These are phyloP conservation scores for Vigna angularis DNA, from an alignment of 306 rosid species.

Conservation along the genomic window DNA sequence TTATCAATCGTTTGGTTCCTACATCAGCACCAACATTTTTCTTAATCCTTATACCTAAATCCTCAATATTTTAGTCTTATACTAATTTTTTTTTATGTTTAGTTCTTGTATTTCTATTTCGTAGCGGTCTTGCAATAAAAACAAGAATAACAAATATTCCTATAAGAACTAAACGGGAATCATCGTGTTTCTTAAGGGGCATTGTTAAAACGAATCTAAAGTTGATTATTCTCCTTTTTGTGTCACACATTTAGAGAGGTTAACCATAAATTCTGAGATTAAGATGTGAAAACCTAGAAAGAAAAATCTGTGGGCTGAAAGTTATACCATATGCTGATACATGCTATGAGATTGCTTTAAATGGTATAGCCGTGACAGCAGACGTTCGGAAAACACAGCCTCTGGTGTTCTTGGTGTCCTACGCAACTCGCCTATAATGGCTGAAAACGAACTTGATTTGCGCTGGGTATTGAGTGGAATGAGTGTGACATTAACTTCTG, in stretches of 20 bases:
- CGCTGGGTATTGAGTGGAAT: slow-evolving; percentile 76
- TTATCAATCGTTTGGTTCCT: no score
- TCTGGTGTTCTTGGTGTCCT: slow-evolving; percentile 61
- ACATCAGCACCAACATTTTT: no score
- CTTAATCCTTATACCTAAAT: no score
- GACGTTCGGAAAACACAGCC: slow-evolving; percentile 54
- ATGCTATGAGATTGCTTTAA: slow-evolving; percentile 55
- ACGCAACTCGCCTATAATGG: slow-evolving; percentile 38
- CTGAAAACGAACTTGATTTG: slow-evolving; percentile 57
- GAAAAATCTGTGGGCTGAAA: slow-evolving; percentile 6
- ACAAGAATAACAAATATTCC: no score
- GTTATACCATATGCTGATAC: slow-evolving; percentile 80
- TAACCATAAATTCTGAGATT: not conserved
- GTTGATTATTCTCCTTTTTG: not conserved
- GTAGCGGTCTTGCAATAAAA: no score
- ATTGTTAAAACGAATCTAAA: not conserved
- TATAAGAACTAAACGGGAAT: no score
- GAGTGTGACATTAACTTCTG: slow-evolving; percentile 65
- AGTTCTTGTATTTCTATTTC: no score
- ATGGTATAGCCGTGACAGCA: slow-evolving; percentile 60
- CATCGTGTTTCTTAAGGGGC: no score
- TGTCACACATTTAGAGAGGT: not conserved
- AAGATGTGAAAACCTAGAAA: slow-evolving; percentile 5
- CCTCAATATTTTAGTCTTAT: no score
- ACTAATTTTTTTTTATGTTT: no score